Percentiles rank a stretch among this genome's conserved stretches.
Conservation (phyloP, 768 basidiomycete genomes). For the Tylopilus rubrobrunneus region DNA sequence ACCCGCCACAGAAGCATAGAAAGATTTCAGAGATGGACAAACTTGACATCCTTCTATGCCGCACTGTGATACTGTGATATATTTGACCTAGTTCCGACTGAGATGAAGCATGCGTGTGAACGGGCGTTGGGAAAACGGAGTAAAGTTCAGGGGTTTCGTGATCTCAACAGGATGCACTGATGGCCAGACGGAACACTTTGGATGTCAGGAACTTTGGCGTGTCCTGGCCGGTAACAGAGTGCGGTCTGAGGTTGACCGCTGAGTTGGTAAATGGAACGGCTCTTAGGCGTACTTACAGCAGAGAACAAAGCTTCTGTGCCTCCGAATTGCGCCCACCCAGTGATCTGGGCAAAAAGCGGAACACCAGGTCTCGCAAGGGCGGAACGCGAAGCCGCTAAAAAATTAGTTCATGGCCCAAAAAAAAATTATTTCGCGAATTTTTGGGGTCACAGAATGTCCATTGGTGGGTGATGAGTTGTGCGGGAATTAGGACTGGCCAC, state of each 20-base stretch:
- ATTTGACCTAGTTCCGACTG: conserved; percentile 13
- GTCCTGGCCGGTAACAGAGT: neutral
- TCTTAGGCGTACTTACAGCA: neutral
- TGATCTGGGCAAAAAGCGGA: conserved; percentile 1
- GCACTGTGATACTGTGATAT: conserved; percentile 15
- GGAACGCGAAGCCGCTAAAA: conserved; percentile 9
- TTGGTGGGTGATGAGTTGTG: conserved; percentile 1
- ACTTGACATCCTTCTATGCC: conserved; percentile 18
- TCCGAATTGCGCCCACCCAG: conserved; percentile 1
- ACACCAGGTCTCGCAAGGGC: neutral
- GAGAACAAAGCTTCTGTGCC: conserved; percentile 1
- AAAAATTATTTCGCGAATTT: conserved; percentile 5
- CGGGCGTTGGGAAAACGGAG: conserved; percentile 4
- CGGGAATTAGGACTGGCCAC: conserved; percentile 22
- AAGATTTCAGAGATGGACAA: conserved; percentile 20
- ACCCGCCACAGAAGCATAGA: conserved; percentile 25
- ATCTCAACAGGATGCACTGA: conserved; percentile 4
- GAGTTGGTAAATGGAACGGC: neutral
- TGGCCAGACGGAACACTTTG: conserved; percentile 1
- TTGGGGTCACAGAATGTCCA: conserved; percentile 3
- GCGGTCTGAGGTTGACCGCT: neutral
- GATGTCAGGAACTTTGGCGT: neutral
- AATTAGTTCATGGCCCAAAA: conserved; percentile 12
- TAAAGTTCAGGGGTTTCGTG: conserved; percentile 17
- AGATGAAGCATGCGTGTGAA: conserved; percentile 18